These are phyloP conservation scores for Solanum chaucha DNA, from an alignment of 257 asterid species.

Conservation along the genomic window DNA sequence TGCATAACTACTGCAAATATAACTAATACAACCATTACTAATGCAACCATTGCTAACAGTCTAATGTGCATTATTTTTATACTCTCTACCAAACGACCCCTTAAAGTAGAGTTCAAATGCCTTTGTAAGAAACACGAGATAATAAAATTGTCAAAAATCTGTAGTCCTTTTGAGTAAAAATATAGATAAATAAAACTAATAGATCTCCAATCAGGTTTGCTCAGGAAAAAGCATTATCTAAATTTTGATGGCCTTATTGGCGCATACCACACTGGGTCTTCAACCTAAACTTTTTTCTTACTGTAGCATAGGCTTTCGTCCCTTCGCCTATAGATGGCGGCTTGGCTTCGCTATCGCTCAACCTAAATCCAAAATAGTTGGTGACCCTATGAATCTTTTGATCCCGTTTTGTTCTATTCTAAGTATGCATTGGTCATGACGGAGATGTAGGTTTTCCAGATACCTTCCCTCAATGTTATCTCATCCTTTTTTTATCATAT, in stretches of 20 bases:
- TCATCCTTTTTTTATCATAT: background rate
- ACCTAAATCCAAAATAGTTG: background rate
- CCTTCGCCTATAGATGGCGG: background rate
- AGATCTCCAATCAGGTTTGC: background rate
- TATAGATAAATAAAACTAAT: background rate
- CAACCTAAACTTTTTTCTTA: background rate
- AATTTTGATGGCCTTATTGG: background rate
- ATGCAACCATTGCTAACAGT: no score
- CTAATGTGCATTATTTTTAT: no score
- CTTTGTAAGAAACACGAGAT: background rate
- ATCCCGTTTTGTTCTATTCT: background rate
- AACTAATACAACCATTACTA: no score
- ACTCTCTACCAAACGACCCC: no score
- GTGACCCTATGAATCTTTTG: background rate
- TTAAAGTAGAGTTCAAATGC: background rate
- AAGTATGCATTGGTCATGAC: background rate
- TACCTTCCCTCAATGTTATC: background rate
- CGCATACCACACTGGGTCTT: background rate
- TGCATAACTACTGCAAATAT: no score
- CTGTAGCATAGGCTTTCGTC: background rate
- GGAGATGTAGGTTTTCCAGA: background rate
- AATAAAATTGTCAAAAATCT: background rate
- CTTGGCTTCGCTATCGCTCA: background rate
- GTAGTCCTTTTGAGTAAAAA: background rate
- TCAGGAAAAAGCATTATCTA: background rate